Base-by-base conservation (phyloP, 208 protist species). In the Porcisia deanei region DNA sequence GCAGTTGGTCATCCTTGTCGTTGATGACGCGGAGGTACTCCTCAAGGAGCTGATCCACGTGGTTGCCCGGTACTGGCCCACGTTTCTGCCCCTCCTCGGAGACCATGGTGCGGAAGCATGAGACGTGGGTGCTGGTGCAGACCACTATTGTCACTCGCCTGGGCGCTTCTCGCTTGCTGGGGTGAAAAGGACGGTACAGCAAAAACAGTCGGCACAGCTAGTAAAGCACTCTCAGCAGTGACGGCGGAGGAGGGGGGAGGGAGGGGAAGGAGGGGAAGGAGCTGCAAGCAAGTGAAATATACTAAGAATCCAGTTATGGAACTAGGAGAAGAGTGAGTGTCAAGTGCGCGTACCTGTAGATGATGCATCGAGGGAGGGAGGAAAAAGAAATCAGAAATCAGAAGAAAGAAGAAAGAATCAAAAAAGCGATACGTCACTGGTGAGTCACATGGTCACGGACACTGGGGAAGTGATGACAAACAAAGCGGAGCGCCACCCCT, bases 1-100 rank as follows among this genome's bases (percentile, higher is more conserved):
- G 90, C 34, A 96, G 83, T 60, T 90, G 86, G 67, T 87, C 84
- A 76, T 97, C 93, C 82, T 97, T 97, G 71, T 85, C 77, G 77
- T 97, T 95, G 60, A 97, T 94, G 14, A 96, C 87, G 10, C 90
- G 89, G 7, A 97, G 79, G 76, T 97, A 97, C 78, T 97, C 91
- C 77, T 94, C 88, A 60, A 97, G 73, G 37, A 97, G 80, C 52
- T 94, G 84, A 49, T 95, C 92, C n/a, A 88, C 70, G 30, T 87
- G 80, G 52, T 61, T 53, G 45, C 55, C 25, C 4, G 72, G 39
- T 18, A 54, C 14, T n/a, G 72, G 54, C 12, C 55, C 72, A 30
- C 30, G 14, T 16, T 73, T 82, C 22, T 39, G 54, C 22, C n/a
- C 77, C 47, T 65, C 70, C 9, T 73, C 71, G 3, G 39, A 76